Base-by-base conservation (phyloP, 345 rosid genomes). In the Clarkia xantiana region DNA sequence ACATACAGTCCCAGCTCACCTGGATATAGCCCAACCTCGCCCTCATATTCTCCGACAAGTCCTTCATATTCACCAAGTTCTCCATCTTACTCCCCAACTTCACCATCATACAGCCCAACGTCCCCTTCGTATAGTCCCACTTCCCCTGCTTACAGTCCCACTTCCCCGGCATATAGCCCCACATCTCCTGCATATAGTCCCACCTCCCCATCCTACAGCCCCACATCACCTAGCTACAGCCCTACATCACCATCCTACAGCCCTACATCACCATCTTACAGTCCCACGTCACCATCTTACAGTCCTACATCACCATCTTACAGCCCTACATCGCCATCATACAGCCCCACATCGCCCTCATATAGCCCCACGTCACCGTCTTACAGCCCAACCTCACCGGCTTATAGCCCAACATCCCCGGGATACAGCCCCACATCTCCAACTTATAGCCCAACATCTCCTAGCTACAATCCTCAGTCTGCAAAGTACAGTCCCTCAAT, bases 1-100 rank as follows among this genome's bases (percentile, higher is more conserved):
- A 78, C 76, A 2, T 89, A 85, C 60, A 85, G 86, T 56, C 95
- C 95, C 11, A 76, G 89, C 0, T 84, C 93, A 0, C 97, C 95
- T 0, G 82, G 82, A 0, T 88, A 80, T 19, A 84, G 89, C 56
- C 94, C 97, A 20, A 81, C 94, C 14, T 90, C 97, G 1, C 97
- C 95, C 13, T 71, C 76, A 14, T 90, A 90, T 49, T 84, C 94
- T 56, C 97, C 97, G 5, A 84, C 82, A 47, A 81, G 94, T 45
- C 97, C 94, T 22, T 71, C 82, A 11, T 89, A 77, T 48, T 85
- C 94, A 57, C 95, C 97, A 15, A 82, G 87, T 10, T 74, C 83
- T 60, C 95, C 97, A 5, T 86, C 89, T 2, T 85, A 82, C 57
- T 78, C 86, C 57, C 94, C 84, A 4, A 74, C 75, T 36, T 70